Conservation (phyloP, 2,329 filamentous ascomycete genomes). For the Aspergillus sp. region DNA sequence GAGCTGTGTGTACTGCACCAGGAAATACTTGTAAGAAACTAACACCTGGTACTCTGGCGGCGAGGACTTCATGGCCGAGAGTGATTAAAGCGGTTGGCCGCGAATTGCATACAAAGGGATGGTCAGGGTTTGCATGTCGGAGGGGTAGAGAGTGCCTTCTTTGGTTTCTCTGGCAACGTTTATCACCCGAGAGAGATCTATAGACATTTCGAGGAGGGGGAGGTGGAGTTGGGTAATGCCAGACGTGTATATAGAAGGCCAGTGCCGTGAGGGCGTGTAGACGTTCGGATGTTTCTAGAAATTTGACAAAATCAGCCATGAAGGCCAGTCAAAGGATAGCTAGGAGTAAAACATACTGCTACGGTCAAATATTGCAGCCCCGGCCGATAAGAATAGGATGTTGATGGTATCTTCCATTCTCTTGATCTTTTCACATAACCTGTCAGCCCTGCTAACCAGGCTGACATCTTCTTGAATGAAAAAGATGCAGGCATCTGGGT, state of each 20-base stretch:
- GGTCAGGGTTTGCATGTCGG: constrained; percentile 41
- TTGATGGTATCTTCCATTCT: constrained; percentile 48
- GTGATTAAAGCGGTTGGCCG: constrained; percentile 40
- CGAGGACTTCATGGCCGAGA: constrained; percentile 43
- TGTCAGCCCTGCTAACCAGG: constrained; percentile 44
- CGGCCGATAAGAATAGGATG: constrained; percentile 49
- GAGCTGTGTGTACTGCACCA: constrained; percentile 41
- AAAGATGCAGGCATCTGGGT: no score
- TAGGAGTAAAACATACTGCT: constrained; percentile 7
- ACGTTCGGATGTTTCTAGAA: constrained; percentile 51
- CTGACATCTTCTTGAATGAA: constrained; percentile 43
- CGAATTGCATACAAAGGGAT: constrained; percentile 36
- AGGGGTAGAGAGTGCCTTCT: constrained; percentile 44
- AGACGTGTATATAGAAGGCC: constrained; percentile 52
- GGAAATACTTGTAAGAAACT: constrained; percentile 46
- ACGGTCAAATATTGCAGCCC: constrained; percentile 31
- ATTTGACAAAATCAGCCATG: constrained; percentile 1
- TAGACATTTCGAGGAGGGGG: constrained; percentile 46
- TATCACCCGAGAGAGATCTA: constrained; percentile 47
- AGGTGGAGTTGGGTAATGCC: constrained; percentile 52
- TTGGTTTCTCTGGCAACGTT: constrained; percentile 49
- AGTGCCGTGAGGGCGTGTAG: constrained; percentile 48
- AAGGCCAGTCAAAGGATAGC: background rate
- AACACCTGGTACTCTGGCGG: constrained; percentile 40
- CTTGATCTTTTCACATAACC: constrained; percentile 45